A percentile compares a stretch with the other conserved stretches of the same genome.
Conservation (phyloP, 192 early-diverging fungal genomes). For the Coemansia sp. region DNA sequence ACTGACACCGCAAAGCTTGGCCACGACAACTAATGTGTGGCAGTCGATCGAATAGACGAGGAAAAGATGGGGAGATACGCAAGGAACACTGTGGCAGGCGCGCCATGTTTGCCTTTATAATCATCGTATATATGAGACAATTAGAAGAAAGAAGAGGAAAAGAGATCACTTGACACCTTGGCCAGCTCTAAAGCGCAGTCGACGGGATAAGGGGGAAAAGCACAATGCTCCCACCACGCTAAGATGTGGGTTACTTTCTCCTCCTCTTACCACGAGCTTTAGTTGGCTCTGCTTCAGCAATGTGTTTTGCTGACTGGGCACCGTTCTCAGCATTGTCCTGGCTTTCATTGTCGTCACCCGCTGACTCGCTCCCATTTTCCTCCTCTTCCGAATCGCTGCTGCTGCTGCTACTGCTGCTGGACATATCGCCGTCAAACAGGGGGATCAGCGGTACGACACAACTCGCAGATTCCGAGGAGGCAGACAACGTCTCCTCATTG, state of each 20-base stretch:
- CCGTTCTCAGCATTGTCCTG: background rate
- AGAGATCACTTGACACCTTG: background rate
- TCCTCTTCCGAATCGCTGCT: slow-evolving; percentile 8
- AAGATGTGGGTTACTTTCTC: background rate
- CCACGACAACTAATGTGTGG: background rate
- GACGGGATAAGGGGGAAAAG: background rate
- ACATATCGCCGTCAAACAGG: slow-evolving; percentile 32
- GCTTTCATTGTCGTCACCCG: background rate
- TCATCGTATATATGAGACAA: background rate
- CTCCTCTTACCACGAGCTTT: background rate
- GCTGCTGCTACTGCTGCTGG: slow-evolving; percentile 12
- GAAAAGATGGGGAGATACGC: background rate
- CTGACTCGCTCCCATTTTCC: background rate
- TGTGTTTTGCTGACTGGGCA: background rate
- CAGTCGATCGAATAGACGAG: background rate
- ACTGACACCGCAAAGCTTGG: background rate
- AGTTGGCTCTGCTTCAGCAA: background rate
- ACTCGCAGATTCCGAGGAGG: slow-evolving; percentile 1
- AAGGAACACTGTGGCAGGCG: background rate
- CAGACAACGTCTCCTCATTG: background rate
- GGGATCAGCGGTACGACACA: slow-evolving; percentile 22
- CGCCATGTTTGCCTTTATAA: background rate
- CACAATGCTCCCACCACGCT: background rate
- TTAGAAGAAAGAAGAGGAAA: background rate
- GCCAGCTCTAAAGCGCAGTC: background rate